Percentiles rank a stretch among this genome's conserved stretches.
Evolutionary conservation across 768 basidiomycete species (phyloP).

Genomic region (Lactarius trivialis): DNA sequence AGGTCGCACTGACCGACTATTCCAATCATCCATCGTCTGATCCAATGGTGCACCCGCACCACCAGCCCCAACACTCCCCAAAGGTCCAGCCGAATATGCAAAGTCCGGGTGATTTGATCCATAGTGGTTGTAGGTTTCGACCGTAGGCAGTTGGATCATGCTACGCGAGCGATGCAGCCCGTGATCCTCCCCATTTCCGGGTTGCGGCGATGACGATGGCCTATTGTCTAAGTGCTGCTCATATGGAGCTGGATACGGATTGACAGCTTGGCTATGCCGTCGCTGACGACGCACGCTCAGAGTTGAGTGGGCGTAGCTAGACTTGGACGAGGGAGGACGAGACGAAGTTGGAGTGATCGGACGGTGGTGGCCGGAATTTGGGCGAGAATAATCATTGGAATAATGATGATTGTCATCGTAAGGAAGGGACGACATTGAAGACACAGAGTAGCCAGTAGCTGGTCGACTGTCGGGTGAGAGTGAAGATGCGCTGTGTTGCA

Average conservation of each 20-base stretch:
- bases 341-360: slow-evolving; percentile 55
- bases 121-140: slow-evolving; percentile 37
- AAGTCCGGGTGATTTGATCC: slow-evolving; percentile 52
- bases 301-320: slow-evolving; percentile 44
- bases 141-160: slow-evolving; percentile 75
- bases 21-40: slow-evolving; percentile 25
- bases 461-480: slow-evolving; percentile 82
- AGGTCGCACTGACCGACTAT: slow-evolving; percentile 51
- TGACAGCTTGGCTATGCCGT: slow-evolving; percentile 82
- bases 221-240: slow-evolving; percentile 35
- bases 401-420: slow-evolving; percentile 45
- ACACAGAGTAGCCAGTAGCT: slow-evolving; percentile 80
- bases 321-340: slow-evolving; percentile 64
- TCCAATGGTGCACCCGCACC: slow-evolving; percentile 26
- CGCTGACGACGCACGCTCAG: slow-evolving; percentile 67
- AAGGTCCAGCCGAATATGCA: slow-evolving; percentile 64
- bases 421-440: slow-evolving; percentile 65
- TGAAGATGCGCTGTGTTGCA: slow-evolving; percentile 61
- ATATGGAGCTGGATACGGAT: slow-evolving; percentile 81
- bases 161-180: slow-evolving; percentile 69
- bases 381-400: slow-evolving; percentile 54
- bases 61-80: slow-evolving; percentile 22
- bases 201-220: slow-evolving; percentile 24
- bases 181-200: slow-evolving; percentile 36
- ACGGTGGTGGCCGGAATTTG: slow-evolving; percentile 67